Conservation (phyloP, 2,329 filamentous ascomycete species). For the Pseudohalonectria lignicola region DNA sequence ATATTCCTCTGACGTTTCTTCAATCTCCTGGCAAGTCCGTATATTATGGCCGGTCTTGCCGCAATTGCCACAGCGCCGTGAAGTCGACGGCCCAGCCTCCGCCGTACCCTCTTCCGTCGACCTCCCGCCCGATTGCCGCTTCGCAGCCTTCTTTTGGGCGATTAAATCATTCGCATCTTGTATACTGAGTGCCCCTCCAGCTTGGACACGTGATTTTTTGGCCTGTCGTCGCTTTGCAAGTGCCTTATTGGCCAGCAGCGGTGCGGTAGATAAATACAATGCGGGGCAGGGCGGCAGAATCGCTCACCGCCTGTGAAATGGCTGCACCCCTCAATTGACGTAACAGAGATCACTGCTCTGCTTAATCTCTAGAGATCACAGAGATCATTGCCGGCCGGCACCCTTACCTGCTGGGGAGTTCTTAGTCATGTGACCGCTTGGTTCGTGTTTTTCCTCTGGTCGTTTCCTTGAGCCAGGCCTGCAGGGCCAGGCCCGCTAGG, state of each 20-base stretch:
- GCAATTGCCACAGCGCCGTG: background rate
- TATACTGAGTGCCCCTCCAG: background rate
- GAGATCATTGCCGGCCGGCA: too few relatives aligned
- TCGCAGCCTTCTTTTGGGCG: background rate
- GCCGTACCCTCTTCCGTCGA: background rate
- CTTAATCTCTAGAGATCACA: too few relatives aligned
- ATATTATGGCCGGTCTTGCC: constrained; percentile 5
- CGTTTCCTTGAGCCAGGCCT: too few relatives aligned
- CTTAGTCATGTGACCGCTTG: too few relatives aligned
- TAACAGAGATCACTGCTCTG: too few relatives aligned
- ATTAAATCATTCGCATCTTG: background rate
- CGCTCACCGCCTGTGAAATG: too few relatives aligned
- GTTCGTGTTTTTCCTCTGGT: too few relatives aligned
- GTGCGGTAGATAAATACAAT: too few relatives aligned
- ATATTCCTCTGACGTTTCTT: constrained; percentile 3
- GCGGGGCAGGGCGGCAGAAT: too few relatives aligned
- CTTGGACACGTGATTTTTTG: background rate
- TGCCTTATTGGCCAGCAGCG: background rate
- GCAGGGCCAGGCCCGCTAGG: too few relatives aligned
- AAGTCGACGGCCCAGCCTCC: background rate
- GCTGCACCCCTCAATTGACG: too few relatives aligned
- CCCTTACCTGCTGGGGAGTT: too few relatives aligned
- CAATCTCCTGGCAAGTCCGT: constrained; percentile 3
- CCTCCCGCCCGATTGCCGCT: background rate
- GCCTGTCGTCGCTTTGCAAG: background rate